Percentiles rank a stretch among this genome's conserved stretches.
Conservation (phyloP, 495 filamentous ascomycete species). For the Neurospora tetrasperma region DNA sequence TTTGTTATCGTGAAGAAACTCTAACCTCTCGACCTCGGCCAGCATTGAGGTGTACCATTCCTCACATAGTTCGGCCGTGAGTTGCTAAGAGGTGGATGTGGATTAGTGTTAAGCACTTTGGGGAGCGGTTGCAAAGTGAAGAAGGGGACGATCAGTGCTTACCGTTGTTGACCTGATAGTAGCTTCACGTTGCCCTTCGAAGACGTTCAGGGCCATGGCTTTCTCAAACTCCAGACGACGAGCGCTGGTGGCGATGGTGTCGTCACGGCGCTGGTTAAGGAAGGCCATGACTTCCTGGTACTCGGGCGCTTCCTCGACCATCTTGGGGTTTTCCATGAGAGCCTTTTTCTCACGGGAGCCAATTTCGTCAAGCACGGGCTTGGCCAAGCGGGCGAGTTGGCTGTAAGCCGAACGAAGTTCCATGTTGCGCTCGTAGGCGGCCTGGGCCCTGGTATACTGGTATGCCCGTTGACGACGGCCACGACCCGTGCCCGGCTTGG, state of each 20-base stretch:
- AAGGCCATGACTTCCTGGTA: constrained; percentile 17
- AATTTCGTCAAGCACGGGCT: constrained; percentile 33
- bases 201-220: constrained; percentile 10
- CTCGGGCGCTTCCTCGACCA: constrained; percentile 24
- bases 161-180: constrained; percentile 8
- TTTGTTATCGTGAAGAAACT: constrained; percentile 25
- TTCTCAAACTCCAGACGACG: constrained; percentile 12
- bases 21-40: constrained; percentile 22
- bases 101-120: background rate
- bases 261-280: constrained; percentile 22
- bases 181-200: constrained; percentile 5
- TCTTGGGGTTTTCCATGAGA: constrained; percentile 21
- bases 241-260: constrained; percentile 11
- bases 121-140: background rate
- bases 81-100: background rate
- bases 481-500: constrained; percentile 19
- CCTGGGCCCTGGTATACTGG: constrained; percentile 28
- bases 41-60: constrained; percentile 28
- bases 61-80: constrained; percentile 20
- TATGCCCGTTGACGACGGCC: constrained; percentile 36
- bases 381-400: constrained; percentile 27
- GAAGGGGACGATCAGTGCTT: constrained; percentile 3
- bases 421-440: constrained; percentile 35
- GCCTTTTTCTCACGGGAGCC: constrained; percentile 30
- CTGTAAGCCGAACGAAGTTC: constrained; percentile 31